Conservation (phyloP, 306 rosid species). For the Geum urbanum region DNA sequence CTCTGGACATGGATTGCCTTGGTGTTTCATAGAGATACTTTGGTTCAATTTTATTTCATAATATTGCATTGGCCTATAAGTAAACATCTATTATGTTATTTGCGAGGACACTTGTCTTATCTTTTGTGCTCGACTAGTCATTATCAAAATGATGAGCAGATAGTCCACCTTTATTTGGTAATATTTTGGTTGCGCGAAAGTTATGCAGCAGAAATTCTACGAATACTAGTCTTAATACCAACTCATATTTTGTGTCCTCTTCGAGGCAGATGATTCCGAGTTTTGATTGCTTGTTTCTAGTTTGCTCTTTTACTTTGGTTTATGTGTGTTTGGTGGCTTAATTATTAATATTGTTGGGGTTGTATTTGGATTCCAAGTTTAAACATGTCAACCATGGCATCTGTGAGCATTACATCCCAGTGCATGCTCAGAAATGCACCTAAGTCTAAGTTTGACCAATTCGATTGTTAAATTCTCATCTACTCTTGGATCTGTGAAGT, state of each 20-base stretch:
- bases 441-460: conserved; percentile 21
- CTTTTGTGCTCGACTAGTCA: neutral
- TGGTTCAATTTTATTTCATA: conserved; percentile 23
- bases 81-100: neutral
- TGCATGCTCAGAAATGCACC: conserved; percentile 35
- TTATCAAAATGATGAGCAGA: neutral
- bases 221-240: neutral
- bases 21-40: conserved; percentile 23
- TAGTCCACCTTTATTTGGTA: neutral
- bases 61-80: conserved; percentile 28
- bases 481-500: conserved; percentile 46
- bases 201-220: neutral
- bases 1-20: conserved; percentile 44
- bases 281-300: neutral
- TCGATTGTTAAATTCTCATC: conserved; percentile 42
- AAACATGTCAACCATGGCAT: conserved; percentile 54
- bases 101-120: neutral
- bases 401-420: conserved; percentile 38
- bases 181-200: neutral
- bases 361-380: conserved; percentile 33
- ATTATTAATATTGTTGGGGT: conserved; percentile 15
- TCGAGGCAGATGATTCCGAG: neutral
- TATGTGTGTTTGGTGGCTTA: neutral
- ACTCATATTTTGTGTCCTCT: neutral
- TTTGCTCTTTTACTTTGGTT: neutral